phyloP scores from a whole-genome alignment of 805 yeast species.

The Candida xyloterini region DNA sequence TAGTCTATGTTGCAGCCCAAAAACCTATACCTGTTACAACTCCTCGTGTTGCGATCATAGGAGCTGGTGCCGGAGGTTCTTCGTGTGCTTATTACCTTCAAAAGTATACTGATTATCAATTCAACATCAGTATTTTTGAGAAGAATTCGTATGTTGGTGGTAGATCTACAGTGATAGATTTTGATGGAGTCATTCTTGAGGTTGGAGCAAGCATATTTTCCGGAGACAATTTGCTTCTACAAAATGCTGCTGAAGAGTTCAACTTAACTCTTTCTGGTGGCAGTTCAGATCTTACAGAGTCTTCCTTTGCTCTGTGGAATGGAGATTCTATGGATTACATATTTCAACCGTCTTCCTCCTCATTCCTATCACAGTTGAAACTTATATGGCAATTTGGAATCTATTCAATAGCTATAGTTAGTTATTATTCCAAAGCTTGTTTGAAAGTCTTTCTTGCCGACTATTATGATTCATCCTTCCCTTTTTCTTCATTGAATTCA shows the following conservation, averaged over 20 bases:
- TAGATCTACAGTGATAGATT: conserved; percentile 38
- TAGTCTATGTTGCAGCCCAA: conserved; percentile 3
- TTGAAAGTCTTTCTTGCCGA: conserved; percentile 31
- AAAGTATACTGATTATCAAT: conserved; percentile 33
- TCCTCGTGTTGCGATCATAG: conserved; percentile 38
- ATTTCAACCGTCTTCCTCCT: conserved; percentile 2
- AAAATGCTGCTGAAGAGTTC: conserved; percentile 37
- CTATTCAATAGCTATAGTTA: conserved; percentile 24
- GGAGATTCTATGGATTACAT: conserved; percentile 30
- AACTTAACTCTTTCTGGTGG: conserved; percentile 25
- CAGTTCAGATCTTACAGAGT: conserved; percentile 14
- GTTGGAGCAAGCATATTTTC: conserved; percentile 48
- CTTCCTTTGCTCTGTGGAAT: conserved; percentile 37
- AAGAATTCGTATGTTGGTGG: conserved; percentile 42
- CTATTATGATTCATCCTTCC: conserved; percentile 35
- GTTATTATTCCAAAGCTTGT: conserved; percentile 13
- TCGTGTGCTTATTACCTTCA: conserved; percentile 45
- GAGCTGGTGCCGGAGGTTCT: conserved; percentile 54
- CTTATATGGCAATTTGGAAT: conserved; percentile 33
- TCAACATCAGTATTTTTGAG: conserved; percentile 43
- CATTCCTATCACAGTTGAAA: conserved; percentile 12
- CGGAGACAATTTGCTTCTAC: conserved; percentile 37
- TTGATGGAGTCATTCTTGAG: conserved; percentile 32
- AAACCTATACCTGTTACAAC: neutral
- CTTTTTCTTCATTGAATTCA: conserved; percentile 32